These are phyloP conservation scores for Xerocomus amazonicus DNA, from an alignment of 1,284 basidiomycete species.

Conservation along the genomic window DNA sequence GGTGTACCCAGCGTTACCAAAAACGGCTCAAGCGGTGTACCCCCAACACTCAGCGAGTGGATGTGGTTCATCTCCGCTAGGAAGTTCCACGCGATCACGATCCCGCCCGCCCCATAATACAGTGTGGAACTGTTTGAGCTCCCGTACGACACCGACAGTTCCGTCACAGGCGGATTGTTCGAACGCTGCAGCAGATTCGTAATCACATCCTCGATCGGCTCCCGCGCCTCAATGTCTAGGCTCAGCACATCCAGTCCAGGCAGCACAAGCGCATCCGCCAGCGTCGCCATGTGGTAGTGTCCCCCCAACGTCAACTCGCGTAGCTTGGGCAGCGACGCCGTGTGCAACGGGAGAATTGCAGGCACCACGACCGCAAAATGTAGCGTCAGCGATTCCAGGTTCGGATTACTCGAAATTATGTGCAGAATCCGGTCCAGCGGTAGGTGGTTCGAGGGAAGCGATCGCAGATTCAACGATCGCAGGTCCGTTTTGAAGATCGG, in stretches of 20 bases:
- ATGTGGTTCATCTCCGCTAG: constrained; percentile 46
- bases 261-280: constrained; percentile 58
- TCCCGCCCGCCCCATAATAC: constrained; percentile 41
- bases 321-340: constrained; percentile 49
- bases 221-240: constrained; percentile 64
- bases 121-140: constrained; percentile 39
- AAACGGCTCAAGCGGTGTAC: constrained; percentile 59
- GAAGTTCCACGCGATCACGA: constrained; percentile 49
- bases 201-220: constrained; percentile 65
- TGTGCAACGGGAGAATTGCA: constrained; percentile 56
- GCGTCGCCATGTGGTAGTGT: constrained; percentile 56
- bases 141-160: constrained; percentile 59
- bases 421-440: constrained; percentile 62
- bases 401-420: constrained; percentile 54
- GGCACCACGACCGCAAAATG: constrained; percentile 57
- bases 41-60: constrained; percentile 56
- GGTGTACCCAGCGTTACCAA: constrained; percentile 52
- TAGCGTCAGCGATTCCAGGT: constrained; percentile 52
- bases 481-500: constrained; percentile 59
- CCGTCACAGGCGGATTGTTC: constrained; percentile 48
- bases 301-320: constrained; percentile 58
- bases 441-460: constrained; percentile 58
- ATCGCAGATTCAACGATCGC: constrained; percentile 54
- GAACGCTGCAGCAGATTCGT: constrained; percentile 56
- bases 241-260: constrained; percentile 54